Evolutionary conservation across 1,139 yeast genomes (phyloP), one percentile per base, ranked within the genome.

Genomic region (Pichia terricola): DNA sequence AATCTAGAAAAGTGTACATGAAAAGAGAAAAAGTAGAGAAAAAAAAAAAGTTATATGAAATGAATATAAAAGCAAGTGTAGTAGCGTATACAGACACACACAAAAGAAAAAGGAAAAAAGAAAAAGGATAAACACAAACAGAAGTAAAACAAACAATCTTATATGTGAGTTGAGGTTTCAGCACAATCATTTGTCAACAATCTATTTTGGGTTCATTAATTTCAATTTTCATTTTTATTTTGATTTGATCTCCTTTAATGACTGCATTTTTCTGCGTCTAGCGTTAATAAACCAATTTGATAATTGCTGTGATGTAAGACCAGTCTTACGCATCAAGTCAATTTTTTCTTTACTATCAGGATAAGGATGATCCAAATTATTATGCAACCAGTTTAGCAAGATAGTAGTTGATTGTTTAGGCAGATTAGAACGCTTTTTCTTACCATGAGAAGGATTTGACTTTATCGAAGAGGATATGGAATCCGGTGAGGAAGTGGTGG

Each of bases 261-360:
- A 39, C 40, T 53, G 77, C 42, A 87, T 77, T 61, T 86, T 81
- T 57, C 98, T 71, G 59, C 97, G 73, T 59, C 98, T 75, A 30
- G 96, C 96, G 63, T 91, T 91, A 57, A 91, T 91, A 60, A 91
- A 91, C 97, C 98, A 91, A 62, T 91, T 91, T 51, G 94, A 81
- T 50, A 91, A 73, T 63, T 91, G 98, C 54, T 88, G 95, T 62
- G 85, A 79, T 50, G 89, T 84, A 57, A 91, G 73, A 0, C 96
- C 96, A 0, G 98, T 91, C 58, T 77, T 75, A 55, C 75, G 69
- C 72, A 88, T 78, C 52, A 91, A 70, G 55, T 82, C 84, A 52
- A 78, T 73, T 66, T 91, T 91, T 58, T 89, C 96, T 51, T 83
- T 82, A 42, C 89, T 85, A 50, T 88, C 85, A 5, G 98, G 98